A percentile compares a stretch with the other conserved stretches of the same genome.
These are phyloP conservation scores for Perkinsus chesapeaki DNA, from an alignment of 169 alveolate species.

Conservation along the genomic window DNA sequence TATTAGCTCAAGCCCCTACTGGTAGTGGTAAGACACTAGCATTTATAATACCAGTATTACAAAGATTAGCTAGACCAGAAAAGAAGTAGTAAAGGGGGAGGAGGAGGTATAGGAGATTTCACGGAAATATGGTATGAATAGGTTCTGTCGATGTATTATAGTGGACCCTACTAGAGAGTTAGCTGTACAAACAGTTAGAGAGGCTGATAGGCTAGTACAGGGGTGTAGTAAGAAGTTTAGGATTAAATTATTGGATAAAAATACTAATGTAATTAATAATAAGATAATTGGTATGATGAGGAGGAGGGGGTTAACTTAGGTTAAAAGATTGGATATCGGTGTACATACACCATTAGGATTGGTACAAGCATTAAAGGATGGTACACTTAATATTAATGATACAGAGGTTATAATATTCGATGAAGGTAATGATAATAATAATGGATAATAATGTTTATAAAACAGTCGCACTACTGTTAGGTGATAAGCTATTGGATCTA, in stretches of 20 bases:
- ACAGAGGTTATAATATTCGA: neutral
- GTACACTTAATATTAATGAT: neutral
- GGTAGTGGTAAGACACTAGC: slow-evolving; percentile 79
- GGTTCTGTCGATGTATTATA: neutral
- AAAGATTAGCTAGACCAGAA: slow-evolving; percentile 17
- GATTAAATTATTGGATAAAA: neutral
- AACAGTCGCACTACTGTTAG: too few relatives aligned
- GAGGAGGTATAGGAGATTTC: neutral
- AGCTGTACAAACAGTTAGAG: slow-evolving; percentile 33
- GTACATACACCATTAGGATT: neutral
- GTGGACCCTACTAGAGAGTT: slow-evolving; percentile 37
- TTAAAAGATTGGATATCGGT: neutral
- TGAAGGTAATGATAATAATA: neutral
- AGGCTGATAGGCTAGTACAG: neutral
- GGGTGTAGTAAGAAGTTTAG: neutral
- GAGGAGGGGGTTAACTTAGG: neutral
- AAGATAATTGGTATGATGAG: neutral
- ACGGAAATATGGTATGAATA: neutral
- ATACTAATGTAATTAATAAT: neutral
- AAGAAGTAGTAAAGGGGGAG: slow-evolving; percentile 21
- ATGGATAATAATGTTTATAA: too few relatives aligned
- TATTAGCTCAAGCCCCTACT: slow-evolving; percentile 70
- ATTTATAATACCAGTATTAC: slow-evolving; percentile 64
- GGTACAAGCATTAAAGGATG: neutral
- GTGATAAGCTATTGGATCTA: slow-evolving; percentile 27